A percentile compares a stretch with the other conserved stretches of the same genome.
These are phyloP conservation scores for Mrakia frigida DNA, from an alignment of 768 basidiomycete species.

Conservation along the genomic window DNA sequence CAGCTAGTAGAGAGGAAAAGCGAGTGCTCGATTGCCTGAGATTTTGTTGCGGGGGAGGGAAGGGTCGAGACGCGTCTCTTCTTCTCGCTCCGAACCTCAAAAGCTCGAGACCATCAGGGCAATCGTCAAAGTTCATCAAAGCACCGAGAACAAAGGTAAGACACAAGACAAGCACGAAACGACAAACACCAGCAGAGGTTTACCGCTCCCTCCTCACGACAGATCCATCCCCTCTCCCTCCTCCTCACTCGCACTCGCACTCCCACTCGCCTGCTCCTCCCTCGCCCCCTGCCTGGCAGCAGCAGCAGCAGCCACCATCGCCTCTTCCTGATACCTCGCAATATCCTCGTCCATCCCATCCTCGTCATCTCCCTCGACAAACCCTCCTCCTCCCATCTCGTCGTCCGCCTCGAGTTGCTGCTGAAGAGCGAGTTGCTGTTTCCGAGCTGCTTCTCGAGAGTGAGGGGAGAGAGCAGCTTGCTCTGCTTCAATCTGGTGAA, in stretches of 20 bases:
- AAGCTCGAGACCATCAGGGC: no score
- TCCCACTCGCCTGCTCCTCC: not conserved
- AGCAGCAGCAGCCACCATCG: not conserved
- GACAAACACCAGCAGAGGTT: no score
- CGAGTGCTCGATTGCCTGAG: no score
- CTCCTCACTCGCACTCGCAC: not conserved
- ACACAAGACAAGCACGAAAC: no score
- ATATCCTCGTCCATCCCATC: not conserved
- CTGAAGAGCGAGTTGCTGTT: not conserved
- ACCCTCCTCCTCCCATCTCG: not conserved
- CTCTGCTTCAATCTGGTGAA: slow-evolving; percentile 4
- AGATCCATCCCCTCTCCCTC: slow-evolving; percentile 10
- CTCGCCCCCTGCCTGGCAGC: not conserved
- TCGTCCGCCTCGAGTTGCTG: slow-evolving; percentile 1
- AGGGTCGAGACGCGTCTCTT: no score
- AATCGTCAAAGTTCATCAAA: no score
- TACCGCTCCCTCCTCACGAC: not conserved
- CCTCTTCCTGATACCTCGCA: not conserved
- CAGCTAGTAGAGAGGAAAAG: no score
- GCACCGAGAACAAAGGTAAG: no score
- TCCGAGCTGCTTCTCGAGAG: slow-evolving; percentile 7
- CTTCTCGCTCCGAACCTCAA: no score
- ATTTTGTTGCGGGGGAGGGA: no score
- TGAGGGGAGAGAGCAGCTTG: slow-evolving; percentile 8
- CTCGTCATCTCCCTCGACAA: not conserved